Percentiles rank a stretch among this genome's conserved stretches.
Conservation (phyloP, 1,284 basidiomycete species). For the Albatrellus sp. region DNA sequence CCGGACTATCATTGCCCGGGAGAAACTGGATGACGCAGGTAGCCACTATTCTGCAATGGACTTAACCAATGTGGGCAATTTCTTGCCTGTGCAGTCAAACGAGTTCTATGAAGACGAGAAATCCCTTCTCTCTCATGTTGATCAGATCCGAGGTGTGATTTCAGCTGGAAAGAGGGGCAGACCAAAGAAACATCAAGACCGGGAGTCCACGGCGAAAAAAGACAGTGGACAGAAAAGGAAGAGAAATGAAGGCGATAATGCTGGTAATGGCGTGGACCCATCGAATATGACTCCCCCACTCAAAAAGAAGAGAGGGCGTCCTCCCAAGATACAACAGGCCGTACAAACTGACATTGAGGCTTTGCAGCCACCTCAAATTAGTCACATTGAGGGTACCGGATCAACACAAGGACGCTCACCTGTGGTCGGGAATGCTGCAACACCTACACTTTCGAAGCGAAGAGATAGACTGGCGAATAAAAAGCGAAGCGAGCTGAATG, state of each 20-base stretch:
- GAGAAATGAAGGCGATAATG: conserved; percentile 4
- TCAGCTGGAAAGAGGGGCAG: conserved; percentile 3
- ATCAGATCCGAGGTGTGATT: conserved; percentile 27
- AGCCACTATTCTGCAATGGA: conserved; percentile 32
- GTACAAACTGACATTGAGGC: too few species aligned
- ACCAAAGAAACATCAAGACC: conserved; percentile 12
- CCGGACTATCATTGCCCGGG: conserved; percentile 37
- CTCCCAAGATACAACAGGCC: conserved; percentile 3
- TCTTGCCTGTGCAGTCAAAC: conserved; percentile 26
- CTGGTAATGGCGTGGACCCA: conserved; percentile 3
- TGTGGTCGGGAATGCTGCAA: too few species aligned
- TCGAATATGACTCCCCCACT: conserved; percentile 18
- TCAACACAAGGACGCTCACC: too few species aligned
- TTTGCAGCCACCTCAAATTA: too few species aligned
- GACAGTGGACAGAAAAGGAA: conserved; percentile 17
- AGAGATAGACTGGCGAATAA: too few species aligned
- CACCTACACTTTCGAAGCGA: too few species aligned
- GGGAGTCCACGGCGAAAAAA: neutral
- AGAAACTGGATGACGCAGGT: conserved; percentile 40
- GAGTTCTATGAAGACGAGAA: conserved; percentile 41
- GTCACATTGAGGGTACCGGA: too few species aligned
- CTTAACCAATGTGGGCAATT: conserved; percentile 38
- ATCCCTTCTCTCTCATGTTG: conserved; percentile 32
- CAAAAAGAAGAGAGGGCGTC: conserved; percentile 19
- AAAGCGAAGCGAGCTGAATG: too few species aligned